Evolutionary conservation across 805 yeast genomes (phyloP).

Genomic region (Zygotorulaspora sp.): DNA sequence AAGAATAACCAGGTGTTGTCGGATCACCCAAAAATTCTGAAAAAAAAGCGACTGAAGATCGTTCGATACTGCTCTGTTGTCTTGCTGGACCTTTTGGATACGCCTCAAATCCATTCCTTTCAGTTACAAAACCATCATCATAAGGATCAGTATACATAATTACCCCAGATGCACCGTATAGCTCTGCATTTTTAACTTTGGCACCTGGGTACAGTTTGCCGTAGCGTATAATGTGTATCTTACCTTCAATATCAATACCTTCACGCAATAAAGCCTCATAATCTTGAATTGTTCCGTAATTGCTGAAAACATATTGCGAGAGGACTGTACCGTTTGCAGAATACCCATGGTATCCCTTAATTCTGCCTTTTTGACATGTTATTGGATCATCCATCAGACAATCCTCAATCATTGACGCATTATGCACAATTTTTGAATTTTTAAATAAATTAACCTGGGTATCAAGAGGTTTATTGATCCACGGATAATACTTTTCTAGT

Average conservation of each 20-base stretch:
- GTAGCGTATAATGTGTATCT: conserved; percentile 55
- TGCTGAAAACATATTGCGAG: conserved; percentile 52
- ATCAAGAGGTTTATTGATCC: conserved; percentile 49
- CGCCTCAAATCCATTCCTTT: conserved; percentile 48
- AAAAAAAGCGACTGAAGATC: conserved; percentile 56
- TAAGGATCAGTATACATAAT: conserved; percentile 40
- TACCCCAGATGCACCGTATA: conserved; percentile 58
- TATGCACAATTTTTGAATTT: conserved; percentile 38
- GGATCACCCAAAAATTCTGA: conserved; percentile 71
- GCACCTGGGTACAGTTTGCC: conserved; percentile 50
- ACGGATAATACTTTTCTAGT: conserved; percentile 53
- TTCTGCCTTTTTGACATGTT: conserved; percentile 36
- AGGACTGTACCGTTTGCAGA: conserved; percentile 60
- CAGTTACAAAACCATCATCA: conserved; percentile 56
- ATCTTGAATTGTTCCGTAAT: conserved; percentile 56
- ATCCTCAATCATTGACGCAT: conserved; percentile 51
- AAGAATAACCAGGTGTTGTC: conserved; percentile 68
- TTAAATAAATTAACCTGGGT: conserved; percentile 37
- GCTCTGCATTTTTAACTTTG: conserved; percentile 58
- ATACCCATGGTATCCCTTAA: conserved; percentile 57
- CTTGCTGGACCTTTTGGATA: conserved; percentile 68
- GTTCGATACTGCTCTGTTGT: conserved; percentile 54
- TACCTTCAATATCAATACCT: conserved; percentile 46
- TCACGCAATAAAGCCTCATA: conserved; percentile 40
- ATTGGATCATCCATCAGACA: conserved; percentile 40